phyloP scores from a whole-genome alignment of 2,329 filamentous ascomycete genomes.

The Epichloe coenophiala region DNA sequence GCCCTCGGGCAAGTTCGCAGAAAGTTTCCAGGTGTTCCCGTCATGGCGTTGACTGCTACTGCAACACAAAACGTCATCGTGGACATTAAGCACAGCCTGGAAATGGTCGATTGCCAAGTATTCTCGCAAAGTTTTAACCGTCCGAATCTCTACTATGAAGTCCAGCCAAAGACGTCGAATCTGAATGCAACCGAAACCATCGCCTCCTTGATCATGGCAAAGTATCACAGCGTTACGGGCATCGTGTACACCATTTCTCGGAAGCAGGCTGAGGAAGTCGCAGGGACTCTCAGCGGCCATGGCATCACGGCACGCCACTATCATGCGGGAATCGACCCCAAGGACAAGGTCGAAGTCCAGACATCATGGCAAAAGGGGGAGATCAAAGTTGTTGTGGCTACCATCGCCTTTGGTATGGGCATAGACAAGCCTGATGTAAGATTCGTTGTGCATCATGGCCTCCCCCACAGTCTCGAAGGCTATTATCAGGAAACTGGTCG shows the following conservation, averaged over 20 bases:
- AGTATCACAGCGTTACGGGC: slow-evolving; percentile 61
- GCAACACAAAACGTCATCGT: slow-evolving; percentile 86
- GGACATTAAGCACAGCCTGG: slow-evolving; percentile 85
- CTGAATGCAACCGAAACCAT: slow-evolving; percentile 31
- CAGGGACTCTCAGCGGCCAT: slow-evolving; percentile 49
- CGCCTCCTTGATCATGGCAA: slow-evolving; percentile 53
- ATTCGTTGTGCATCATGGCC: slow-evolving; percentile 84
- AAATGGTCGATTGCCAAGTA: slow-evolving; percentile 61
- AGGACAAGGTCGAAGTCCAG: slow-evolving; percentile 60
- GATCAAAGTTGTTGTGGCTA: slow-evolving; percentile 86
- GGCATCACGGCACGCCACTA: slow-evolving; percentile 70
- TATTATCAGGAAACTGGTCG: slow-evolving; percentile 98
- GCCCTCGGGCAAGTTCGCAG: slow-evolving; percentile 60
- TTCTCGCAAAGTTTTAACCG: slow-evolving; percentile 94
- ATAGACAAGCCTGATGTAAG: slow-evolving; percentile 96
- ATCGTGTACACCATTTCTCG: slow-evolving; percentile 90
- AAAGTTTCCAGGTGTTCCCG: slow-evolving; percentile 64
- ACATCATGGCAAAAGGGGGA: slow-evolving; percentile 71
- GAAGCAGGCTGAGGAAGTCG: slow-evolving; percentile 69
- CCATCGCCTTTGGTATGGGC: slow-evolving; percentile 99
- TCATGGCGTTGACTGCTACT: slow-evolving; percentile 92
- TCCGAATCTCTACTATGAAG: slow-evolving; percentile 86
- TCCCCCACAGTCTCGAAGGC: slow-evolving; percentile 90
- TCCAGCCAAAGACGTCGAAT: slow-evolving; percentile 55
- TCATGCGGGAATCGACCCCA: slow-evolving; percentile 62